Conservation (phyloP, 2,329 filamentous ascomycete genomes). For the Xylariaceae sp. region DNA sequence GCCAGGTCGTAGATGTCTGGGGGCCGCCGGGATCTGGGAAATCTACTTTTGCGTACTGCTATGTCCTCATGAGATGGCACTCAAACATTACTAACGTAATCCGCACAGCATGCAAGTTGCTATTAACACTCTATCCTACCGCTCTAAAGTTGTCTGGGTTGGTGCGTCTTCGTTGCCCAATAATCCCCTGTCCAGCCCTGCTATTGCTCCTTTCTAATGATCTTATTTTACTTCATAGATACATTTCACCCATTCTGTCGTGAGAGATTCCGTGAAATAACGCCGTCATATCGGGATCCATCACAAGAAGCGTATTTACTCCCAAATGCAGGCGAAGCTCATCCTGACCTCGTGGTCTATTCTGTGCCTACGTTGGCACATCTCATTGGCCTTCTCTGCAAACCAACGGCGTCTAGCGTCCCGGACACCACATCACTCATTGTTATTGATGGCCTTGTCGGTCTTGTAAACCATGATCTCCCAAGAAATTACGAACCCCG, state of each 20-base stretch:
- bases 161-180: slow-evolving; percentile 42
- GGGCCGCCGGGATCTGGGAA: slow-evolving; percentile 85
- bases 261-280: slow-evolving; percentile 35
- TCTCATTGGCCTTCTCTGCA: slow-evolving; percentile 70
- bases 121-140: slow-evolving; percentile 58
- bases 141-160: slow-evolving; percentile 74
- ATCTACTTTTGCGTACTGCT: slow-evolving; percentile 69
- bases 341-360: slow-evolving; percentile 46
- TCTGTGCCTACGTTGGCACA: slow-evolving; percentile 63
- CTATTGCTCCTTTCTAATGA: not conserved
- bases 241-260: slow-evolving; percentile 46
- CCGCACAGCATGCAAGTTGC: slow-evolving; percentile 66
- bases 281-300: slow-evolving; percentile 9
- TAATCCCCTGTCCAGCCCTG: not conserved
- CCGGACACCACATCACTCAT: slow-evolving; percentile 63
- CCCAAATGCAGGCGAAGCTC: slow-evolving; percentile 6
- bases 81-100: slow-evolving; percentile 4
- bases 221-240: slow-evolving; percentile 20
- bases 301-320: slow-evolving; percentile 9
- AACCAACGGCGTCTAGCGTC: slow-evolving; percentile 63
- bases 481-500: slow-evolving; percentile 54
- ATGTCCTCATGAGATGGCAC: not conserved
- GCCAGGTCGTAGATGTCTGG: slow-evolving; percentile 83
- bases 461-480: slow-evolving; percentile 73
- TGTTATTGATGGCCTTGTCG: slow-evolving; percentile 75